Conservation (phyloP, 2,329 filamentous ascomycete genomes). For the Talaromyces albobiverticillius region DNA sequence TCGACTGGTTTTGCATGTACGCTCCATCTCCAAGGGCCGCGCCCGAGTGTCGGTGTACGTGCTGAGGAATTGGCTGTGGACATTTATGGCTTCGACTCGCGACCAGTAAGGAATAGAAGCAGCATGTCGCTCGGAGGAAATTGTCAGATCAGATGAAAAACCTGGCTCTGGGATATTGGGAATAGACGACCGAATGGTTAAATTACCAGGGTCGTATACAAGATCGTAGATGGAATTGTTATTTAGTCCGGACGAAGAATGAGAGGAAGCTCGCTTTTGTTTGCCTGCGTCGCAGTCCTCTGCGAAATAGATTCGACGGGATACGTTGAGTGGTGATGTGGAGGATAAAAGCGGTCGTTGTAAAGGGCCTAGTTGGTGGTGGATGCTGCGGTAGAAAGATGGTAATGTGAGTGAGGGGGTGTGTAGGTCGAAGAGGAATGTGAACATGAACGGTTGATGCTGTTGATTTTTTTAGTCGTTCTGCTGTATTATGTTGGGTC, state of each 20-base stretch:
- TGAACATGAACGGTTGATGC: conserved; percentile 51
- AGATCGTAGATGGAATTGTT: conserved; percentile 56
- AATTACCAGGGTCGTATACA: conserved; percentile 57
- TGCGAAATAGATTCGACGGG: conserved; percentile 34
- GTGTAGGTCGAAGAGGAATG: conserved; percentile 46
- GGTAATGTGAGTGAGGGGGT: conserved; percentile 40
- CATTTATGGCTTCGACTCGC: conserved; percentile 59
- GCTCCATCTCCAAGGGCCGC: conserved; percentile 51
- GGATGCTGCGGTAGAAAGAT: conserved; percentile 47
- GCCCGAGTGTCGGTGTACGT: conserved; percentile 53
- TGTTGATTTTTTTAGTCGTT: conserved; percentile 15
- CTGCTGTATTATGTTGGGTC: not conserved
- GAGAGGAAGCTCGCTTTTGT: conserved; percentile 27
- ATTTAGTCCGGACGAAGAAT: conserved; percentile 19
- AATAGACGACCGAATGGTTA: conserved; percentile 60
- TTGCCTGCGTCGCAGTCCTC: conserved; percentile 31
- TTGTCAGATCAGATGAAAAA: conserved; percentile 18
- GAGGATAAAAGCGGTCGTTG: conserved; percentile 46
- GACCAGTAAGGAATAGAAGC: conserved; percentile 39
- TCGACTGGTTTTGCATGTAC: conserved; percentile 61
- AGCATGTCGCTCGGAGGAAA: conserved; percentile 4
- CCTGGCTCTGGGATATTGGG: conserved; percentile 61
- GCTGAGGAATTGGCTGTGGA: conserved; percentile 59
- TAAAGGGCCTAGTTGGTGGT: conserved; percentile 48
- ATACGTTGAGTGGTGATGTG: conserved; percentile 43